These are phyloP conservation scores for Lodderomyces parapsilosis DNA, from an alignment of 1,139 yeast genomes.

Conservation along the genomic window DNA sequence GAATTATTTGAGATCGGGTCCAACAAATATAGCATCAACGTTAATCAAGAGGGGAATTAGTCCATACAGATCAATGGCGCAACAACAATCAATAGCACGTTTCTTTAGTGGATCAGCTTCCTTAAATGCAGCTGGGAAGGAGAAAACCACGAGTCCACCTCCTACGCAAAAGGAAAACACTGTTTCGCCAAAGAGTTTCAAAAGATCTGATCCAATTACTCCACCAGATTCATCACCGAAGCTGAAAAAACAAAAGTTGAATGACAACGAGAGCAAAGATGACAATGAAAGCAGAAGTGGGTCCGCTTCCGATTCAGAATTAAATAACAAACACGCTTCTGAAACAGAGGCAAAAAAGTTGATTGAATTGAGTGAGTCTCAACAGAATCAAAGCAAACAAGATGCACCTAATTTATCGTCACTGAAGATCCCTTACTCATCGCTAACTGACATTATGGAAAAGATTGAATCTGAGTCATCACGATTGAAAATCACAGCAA, in stretches of 20 bases:
- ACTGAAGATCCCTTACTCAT: slow-evolving; percentile 55
- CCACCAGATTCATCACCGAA: slow-evolving; percentile 10
- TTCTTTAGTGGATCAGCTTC: slow-evolving; percentile 27
- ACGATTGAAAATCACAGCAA: slow-evolving; percentile 73
- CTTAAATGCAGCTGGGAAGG: slow-evolving; percentile 1
- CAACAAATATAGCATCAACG: not conserved
- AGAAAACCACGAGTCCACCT: not conserved
- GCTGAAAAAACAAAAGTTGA: slow-evolving; percentile 5
- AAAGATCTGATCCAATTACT: slow-evolving; percentile 2
- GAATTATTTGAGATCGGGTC: not conserved
- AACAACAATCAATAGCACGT: slow-evolving; percentile 37
- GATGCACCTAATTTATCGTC: slow-evolving; percentile 1
- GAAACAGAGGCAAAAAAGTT: slow-evolving; percentile 24
- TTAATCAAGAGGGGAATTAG: slow-evolving; percentile 1
- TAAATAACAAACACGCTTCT: not conserved
- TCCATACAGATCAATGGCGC: slow-evolving; percentile 25
- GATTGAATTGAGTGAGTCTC: slow-evolving; percentile 22
- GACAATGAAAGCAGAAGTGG: not conserved
- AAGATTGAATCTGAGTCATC: slow-evolving; percentile 76
- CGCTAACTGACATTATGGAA: slow-evolving; percentile 68
- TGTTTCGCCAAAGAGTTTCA: slow-evolving; percentile 7
- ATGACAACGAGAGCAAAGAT: not conserved
- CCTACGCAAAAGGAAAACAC: slow-evolving; percentile 1
- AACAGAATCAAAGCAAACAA: slow-evolving; percentile 15
- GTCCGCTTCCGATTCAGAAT: not conserved